Evolutionary conservation across 192 early-diverging fungal species (phyloP).

Genomic region (Pilaira anomala): DNA sequence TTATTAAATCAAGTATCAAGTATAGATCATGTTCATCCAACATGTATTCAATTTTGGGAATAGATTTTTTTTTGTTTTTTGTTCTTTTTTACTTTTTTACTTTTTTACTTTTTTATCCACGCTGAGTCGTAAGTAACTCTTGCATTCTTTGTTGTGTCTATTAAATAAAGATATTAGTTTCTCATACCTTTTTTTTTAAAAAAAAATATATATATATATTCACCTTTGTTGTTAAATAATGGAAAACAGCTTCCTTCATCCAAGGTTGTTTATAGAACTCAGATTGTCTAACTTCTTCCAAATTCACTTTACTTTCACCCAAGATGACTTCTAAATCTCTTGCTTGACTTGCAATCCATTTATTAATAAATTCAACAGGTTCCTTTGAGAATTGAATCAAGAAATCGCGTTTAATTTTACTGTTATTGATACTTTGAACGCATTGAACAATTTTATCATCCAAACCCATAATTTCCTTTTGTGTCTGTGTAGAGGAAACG

Average conservation of each 20-base stretch:
- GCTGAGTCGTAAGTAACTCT: slow-evolving; percentile 29
- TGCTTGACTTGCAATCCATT: slow-evolving; percentile 91
- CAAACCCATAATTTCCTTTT: slow-evolving; percentile 41
- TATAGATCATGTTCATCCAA: slow-evolving; percentile 18
- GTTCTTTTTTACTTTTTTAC: not conserved
- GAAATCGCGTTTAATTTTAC: slow-evolving; percentile 90
- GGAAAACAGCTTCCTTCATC: slow-evolving; percentile 89
- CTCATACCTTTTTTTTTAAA: too few relatives aligned
- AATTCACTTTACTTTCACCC: slow-evolving; percentile 70
- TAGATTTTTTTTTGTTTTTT: too few relatives aligned
- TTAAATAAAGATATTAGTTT: not conserved
- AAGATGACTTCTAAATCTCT: slow-evolving; percentile 90
- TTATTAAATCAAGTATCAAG: slow-evolving; percentile 9
- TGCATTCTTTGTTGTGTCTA: slow-evolving; percentile 40
- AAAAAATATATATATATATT: not conserved
- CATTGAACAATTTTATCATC: slow-evolving; percentile 73
- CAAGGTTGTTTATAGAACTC: slow-evolving; percentile 75
- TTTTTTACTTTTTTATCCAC: not conserved
- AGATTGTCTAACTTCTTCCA: slow-evolving; percentile 67
- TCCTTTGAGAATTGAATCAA: slow-evolving; percentile 82
- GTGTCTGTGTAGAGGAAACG: slow-evolving; percentile 42
- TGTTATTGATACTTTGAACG: slow-evolving; percentile 83
- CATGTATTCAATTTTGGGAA: slow-evolving; percentile 36
- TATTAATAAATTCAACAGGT: slow-evolving; percentile 86
- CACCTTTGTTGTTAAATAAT: slow-evolving; percentile 77